These are phyloP conservation scores for Citrus cavaleriei DNA, from an alignment of 345 rosid genomes.

Conservation along the genomic window DNA sequence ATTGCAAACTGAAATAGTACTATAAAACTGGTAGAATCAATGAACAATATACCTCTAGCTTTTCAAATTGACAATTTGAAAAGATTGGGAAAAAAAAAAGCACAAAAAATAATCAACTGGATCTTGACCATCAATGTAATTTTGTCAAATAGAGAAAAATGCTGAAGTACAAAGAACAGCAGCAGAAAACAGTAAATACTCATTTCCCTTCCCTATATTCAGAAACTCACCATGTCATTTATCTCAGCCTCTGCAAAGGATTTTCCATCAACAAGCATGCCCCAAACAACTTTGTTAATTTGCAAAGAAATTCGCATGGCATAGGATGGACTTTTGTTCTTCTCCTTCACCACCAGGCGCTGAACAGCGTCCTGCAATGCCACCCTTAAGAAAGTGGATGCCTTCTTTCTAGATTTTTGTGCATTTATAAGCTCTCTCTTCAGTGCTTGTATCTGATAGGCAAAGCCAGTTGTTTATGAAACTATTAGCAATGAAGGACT, in stretches of 20 bases:
- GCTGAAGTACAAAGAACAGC: neutral
- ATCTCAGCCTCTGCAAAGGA: constrained; percentile 99
- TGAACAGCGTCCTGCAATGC: constrained; percentile 95
- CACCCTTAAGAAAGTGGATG: constrained; percentile 70
- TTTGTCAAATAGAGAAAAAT: neutral
- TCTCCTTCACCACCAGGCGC: constrained; percentile 92
- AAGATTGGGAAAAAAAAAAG: too few species aligned
- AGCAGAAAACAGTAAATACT: neutral
- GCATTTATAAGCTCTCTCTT: constrained; percentile 70
- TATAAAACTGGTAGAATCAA: neutral
- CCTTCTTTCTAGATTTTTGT: constrained; percentile 72
- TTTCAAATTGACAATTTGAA: neutral
- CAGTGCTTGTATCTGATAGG: constrained; percentile 73
- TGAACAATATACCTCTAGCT: neutral
- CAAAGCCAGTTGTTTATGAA: neutral
- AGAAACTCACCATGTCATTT: constrained; percentile 87
- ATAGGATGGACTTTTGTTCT: constrained; percentile 94
- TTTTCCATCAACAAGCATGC: constrained; percentile 97
- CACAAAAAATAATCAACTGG: neutral
- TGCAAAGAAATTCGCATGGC: constrained; percentile 96
- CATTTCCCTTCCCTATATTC: neutral
- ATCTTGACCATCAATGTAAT: neutral
- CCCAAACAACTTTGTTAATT: constrained; percentile 90
- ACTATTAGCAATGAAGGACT: neutral
- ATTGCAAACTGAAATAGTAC: constrained; percentile 1